Percentiles rank a stretch among this genome's conserved stretches.
Evolutionary conservation across 441 rosid species (phyloP).

Genomic region (Biscutella laevigata): DNA sequence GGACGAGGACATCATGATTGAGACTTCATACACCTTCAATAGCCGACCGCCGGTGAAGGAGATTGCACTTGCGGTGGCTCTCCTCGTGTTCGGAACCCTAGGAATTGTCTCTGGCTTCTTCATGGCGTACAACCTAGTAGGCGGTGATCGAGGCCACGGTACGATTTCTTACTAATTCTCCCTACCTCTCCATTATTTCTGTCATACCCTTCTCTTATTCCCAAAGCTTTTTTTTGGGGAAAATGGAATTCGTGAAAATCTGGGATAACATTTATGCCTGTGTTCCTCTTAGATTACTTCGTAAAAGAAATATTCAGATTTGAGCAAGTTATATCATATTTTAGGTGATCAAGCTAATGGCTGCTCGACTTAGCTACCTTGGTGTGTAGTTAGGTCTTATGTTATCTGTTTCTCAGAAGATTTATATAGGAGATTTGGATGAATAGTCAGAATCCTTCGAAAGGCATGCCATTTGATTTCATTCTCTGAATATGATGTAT

Average conservation of each 20-base stretch:
- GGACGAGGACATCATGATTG: slow-evolving; percentile 88
- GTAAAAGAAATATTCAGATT: background rate
- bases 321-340: background rate
- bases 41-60: slow-evolving; percentile 86
- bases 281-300: background rate
- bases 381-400: background rate
- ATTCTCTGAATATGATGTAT: background rate
- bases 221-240: background rate
- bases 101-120: slow-evolving; percentile 55
- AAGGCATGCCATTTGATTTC: background rate
- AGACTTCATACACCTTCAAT: slow-evolving; percentile 50
- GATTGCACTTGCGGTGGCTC: slow-evolving; percentile 82
- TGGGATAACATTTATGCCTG: background rate
- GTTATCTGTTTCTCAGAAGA: background rate
- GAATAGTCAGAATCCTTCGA: background rate
- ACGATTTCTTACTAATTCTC: slow-evolving; percentile 7
- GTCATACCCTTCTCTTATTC: background rate
- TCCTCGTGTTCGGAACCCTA: slow-evolving; percentile 72
- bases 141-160: slow-evolving; percentile 92
- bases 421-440: background rate
- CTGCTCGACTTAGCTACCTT: background rate
- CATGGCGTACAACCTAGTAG: slow-evolving; percentile 66
- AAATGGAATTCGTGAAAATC: background rate
- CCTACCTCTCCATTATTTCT: background rate
- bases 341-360: slow-evolving; percentile 7